Base-by-base conservation (phyloP, 2,329 filamentous ascomycete genomes). In the Aspergillus piperis region DNA sequence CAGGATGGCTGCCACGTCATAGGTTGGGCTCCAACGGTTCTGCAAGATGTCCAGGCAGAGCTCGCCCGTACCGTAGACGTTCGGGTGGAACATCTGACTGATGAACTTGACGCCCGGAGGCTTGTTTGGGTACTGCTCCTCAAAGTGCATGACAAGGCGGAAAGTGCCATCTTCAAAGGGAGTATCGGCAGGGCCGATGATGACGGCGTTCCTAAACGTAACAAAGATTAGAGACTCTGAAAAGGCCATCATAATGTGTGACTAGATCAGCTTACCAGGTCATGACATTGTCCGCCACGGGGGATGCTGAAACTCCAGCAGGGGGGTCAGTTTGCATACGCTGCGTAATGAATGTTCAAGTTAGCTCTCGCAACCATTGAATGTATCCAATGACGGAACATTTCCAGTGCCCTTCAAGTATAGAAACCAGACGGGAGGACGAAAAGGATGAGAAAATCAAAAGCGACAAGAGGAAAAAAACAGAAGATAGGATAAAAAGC, bases 261-360 rank as follows among this genome's bases (percentile, higher is more conserved):
- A 21, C 48, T 8, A 13, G 39, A 48, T 44, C 25, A 32, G 38
- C 68, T 25, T 70, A 76, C 74, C 73, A 77, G 17, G 74, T 76
- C 75, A 77, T 77, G 15, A 77, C 75, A 73, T 77, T 77, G 58
- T 77, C 73, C 21, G 94, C 92, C 50, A 98, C 90, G 6, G 95
- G 95, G 56, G 93, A 98, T 15, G 95, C 95, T 66, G 94, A 98
- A 56, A 99, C 94, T 60, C 95, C 95, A 54, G 94, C 94, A 8
- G 95, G 95, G 76, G 95, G 95, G 74, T 99, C 95, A 49, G 94
- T 98, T 82, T 99, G 95, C 94, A 99, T 99, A 79, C 95, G 92
- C 93, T 96, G 74, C 57, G 58, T 44, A 60, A 63, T 60, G 48
- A 56, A 57, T 54, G 19, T 38, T 5, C 38, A 44, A 57, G 38